These are phyloP conservation scores for Candida ponderosae DNA, from an alignment of 805 yeast species.

Conservation along the genomic window DNA sequence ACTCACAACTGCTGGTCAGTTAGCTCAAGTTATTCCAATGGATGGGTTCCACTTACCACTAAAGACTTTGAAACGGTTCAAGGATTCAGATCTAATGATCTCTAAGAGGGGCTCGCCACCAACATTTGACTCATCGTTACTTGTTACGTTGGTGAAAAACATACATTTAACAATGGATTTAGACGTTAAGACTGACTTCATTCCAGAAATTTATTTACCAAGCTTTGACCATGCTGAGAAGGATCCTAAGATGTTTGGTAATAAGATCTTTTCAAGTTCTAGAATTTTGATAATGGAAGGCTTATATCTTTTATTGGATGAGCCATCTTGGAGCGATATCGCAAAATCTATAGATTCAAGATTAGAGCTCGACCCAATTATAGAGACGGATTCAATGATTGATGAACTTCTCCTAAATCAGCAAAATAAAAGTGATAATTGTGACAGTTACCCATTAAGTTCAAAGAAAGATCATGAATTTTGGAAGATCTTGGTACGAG, in stretches of 20 bases:
- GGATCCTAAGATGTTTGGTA: conserved; percentile 60
- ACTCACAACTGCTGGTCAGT: conserved; percentile 1
- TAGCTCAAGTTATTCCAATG: conserved; percentile 54
- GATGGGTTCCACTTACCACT: conserved; percentile 72
- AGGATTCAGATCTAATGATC: conserved; percentile 50
- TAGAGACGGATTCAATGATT: not conserved
- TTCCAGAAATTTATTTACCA: conserved; percentile 44
- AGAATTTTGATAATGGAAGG: conserved; percentile 70
- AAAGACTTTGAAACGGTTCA: conserved; percentile 35
- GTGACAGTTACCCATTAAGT: conserved; percentile 8
- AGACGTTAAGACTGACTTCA: conserved; percentile 6
- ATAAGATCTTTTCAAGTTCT: conserved; percentile 35
- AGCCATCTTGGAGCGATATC: conserved; percentile 53
- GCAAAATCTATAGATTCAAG: conserved; percentile 23
- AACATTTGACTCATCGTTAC: conserved; percentile 55
- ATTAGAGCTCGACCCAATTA: not conserved
- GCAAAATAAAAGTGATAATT: not conserved
- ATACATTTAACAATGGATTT: conserved; percentile 10
- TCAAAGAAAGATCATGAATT: conserved; percentile 28
- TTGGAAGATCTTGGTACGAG: conserved; percentile 45
- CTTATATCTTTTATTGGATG: conserved; percentile 53
- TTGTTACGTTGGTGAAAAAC: conserved; percentile 7
- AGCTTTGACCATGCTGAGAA: conserved; percentile 68
- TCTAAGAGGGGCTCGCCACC: conserved; percentile 75
- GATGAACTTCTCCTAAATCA: conserved; percentile 4